Conservation (phyloP, 768 basidiomycete species). For the Chalciporus chontae region DNA sequence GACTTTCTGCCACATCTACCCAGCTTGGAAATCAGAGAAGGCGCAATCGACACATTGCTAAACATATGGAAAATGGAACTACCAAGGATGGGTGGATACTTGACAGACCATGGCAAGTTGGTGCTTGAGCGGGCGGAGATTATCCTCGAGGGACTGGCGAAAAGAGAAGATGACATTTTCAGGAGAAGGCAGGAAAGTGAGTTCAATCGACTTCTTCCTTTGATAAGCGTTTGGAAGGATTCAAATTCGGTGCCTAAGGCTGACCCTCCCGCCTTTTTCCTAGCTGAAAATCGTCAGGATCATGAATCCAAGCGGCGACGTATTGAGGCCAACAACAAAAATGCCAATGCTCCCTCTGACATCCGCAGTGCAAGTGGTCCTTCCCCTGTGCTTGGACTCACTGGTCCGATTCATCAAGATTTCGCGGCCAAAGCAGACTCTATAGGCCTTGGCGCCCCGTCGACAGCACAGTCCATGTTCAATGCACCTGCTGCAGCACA, state of each 20-base stretch:
- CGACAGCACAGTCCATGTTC: constrained; percentile 54
- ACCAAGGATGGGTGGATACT: constrained; percentile 94
- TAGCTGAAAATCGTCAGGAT: constrained; percentile 93
- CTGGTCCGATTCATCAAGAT: constrained; percentile 44
- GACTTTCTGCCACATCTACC: constrained; percentile 97
- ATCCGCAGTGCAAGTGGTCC: constrained; percentile 30
- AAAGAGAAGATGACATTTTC: constrained; percentile 95
- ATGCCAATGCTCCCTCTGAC: constrained; percentile 41
- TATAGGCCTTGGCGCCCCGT: constrained; percentile 66
- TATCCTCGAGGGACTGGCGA: constrained; percentile 93
- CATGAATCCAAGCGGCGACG: constrained; percentile 86
- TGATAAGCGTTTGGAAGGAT: constrained; percentile 3
- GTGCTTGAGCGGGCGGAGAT: constrained; percentile 85
- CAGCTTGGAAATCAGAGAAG: constrained; percentile 97
- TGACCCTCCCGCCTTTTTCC: constrained; percentile 8
- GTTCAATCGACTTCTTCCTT: constrained; percentile 31
- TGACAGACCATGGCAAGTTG: constrained; percentile 90
- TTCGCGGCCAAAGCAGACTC: constrained; percentile 77
- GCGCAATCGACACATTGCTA: constrained; percentile 95
- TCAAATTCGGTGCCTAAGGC: constrained; percentile 5
- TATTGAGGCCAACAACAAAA: constrained; percentile 42
- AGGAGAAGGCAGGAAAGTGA: constrained; percentile 85
- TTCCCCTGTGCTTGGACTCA: constrained; percentile 28
- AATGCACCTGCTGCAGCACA: constrained; percentile 61
- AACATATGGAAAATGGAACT: constrained; percentile 95